phyloP scores from a whole-genome alignment of 208 protist species.

The Paratrypanosoma confusum region DNA sequence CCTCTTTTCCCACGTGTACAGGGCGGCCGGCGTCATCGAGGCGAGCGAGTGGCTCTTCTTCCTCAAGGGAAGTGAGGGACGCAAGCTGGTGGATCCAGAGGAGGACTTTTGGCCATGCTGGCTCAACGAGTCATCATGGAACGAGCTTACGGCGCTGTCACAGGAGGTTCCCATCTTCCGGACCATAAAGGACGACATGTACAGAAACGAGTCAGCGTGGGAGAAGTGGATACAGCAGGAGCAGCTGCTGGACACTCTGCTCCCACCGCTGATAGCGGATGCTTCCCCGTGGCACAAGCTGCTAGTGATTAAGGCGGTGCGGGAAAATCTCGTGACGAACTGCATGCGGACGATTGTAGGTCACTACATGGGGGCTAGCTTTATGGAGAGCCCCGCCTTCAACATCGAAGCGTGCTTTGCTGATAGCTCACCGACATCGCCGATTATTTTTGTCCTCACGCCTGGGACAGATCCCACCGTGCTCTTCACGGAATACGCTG shows the following conservation, averaged over 20 bases:
- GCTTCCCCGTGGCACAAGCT: conserved; percentile 78
- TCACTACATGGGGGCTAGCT: conserved; percentile 72
- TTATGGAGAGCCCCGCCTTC: conserved; percentile 86
- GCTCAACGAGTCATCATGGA: conserved; percentile 87
- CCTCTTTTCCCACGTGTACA: conserved; percentile 81
- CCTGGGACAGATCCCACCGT: conserved; percentile 90
- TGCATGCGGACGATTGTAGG: conserved; percentile 68
- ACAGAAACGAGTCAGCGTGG: conserved; percentile 68
- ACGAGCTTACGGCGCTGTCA: conserved; percentile 81
- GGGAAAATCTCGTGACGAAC: conserved; percentile 87
- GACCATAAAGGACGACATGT: conserved; percentile 80
- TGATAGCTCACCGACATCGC: conserved; percentile 80
- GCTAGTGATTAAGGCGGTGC: conserved; percentile 80
- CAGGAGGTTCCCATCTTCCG: conserved; percentile 71
- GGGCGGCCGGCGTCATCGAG: conserved; percentile 46
- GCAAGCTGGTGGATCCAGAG: conserved; percentile 51
- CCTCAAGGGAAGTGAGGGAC: conserved; percentile 78
- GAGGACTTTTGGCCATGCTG: conserved; percentile 73
- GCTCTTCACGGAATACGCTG: conserved; percentile 89
- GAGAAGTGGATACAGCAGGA: conserved; percentile 73
- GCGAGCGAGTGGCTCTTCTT: conserved; percentile 86
- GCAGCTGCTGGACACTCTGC: conserved; percentile 32
- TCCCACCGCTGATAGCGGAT: conserved; percentile 30
- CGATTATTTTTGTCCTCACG: conserved; percentile 93
- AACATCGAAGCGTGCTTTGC: conserved; percentile 85